Percentiles rank a stretch among this genome's conserved stretches.
Conservation (phyloP, 202 grass and related monocot genomes). For the Dendrocalamus latiflorus region DNA sequence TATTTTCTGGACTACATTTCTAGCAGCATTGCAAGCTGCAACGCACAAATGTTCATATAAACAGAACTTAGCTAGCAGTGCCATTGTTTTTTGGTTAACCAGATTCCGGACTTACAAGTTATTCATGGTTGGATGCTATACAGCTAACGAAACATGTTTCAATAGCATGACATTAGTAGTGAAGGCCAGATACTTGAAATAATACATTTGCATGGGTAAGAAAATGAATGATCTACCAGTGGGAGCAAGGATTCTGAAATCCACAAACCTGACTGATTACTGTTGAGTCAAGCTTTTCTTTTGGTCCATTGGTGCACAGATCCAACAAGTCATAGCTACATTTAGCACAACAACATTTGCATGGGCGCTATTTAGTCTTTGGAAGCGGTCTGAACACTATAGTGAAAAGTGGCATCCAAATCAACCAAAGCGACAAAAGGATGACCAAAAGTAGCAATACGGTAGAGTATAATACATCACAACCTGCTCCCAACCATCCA, state of each 20-base stretch:
- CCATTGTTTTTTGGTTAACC: background rate
- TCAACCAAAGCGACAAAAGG: too few relatives aligned
- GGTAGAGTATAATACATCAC: too few relatives aligned
- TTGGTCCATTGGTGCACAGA: slow-evolving; percentile 89
- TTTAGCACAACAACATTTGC: background rate
- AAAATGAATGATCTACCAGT: background rate
- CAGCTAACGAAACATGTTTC: background rate
- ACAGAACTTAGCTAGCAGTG: background rate
- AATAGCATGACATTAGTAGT: background rate
- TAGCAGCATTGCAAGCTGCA: background rate
- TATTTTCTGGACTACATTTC: background rate
- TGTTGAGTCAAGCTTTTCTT: slow-evolving; percentile 91
- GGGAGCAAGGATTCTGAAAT: slow-evolving; percentile 13
- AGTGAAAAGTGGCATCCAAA: too few relatives aligned
- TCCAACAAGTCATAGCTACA: slow-evolving; percentile 81
- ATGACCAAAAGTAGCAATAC: too few relatives aligned
- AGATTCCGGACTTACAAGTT: background rate
- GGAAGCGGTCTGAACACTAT: background rate
- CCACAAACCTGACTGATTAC: slow-evolving; percentile 84
- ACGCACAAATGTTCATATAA: background rate
- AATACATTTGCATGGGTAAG: slow-evolving; percentile 6
- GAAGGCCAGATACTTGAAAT: background rate
- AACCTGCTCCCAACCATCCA: too few relatives aligned
- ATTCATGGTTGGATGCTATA: background rate
- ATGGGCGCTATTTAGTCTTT: background rate